Evolutionary conservation across 305 asterid genomes (phyloP).

Genomic region (Euphrasia arctica): DNA sequence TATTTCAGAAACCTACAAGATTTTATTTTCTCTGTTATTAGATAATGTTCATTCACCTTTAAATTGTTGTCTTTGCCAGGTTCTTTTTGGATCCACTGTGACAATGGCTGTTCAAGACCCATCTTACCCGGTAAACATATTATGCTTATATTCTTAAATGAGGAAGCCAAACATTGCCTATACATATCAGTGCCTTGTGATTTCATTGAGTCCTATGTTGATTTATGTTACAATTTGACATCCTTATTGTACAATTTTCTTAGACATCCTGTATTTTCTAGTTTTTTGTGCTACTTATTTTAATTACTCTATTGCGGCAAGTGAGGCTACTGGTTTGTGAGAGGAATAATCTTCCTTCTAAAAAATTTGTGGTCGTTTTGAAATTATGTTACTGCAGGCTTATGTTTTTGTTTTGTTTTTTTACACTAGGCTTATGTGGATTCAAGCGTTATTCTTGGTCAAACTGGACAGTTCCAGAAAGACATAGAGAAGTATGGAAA

Average conservation of each 20-base stretch:
- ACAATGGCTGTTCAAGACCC: slow-evolving; percentile 97
- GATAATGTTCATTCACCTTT: slow-evolving; percentile 19
- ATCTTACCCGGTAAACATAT: slow-evolving; percentile 78
- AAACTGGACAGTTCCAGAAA: slow-evolving; percentile 85
- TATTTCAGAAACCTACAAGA: slow-evolving; percentile 1
- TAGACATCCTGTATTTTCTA: not conserved
- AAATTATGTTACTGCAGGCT: slow-evolving; percentile 45
- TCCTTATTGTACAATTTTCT: not conserved
- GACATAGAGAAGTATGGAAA: slow-evolving; percentile 80
- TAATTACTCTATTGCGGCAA: not conserved
- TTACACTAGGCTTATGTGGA: slow-evolving; percentile 54
- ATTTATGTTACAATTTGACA: slow-evolving; percentile 2
- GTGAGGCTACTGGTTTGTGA: too few relatives aligned
- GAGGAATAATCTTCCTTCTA: not conserved
- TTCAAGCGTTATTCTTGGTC: slow-evolving; percentile 95
- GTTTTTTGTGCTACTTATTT: not conserved
- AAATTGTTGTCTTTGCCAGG: slow-evolving; percentile 41
- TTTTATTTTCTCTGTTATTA: not conserved
- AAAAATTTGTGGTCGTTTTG: not conserved
- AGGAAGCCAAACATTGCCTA: not conserved
- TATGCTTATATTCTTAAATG: slow-evolving; percentile 7
- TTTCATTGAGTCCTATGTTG: not conserved
- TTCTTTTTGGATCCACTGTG: slow-evolving; percentile 88
- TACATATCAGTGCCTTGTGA: not conserved
- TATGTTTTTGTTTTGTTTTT: too few relatives aligned